Percentiles rank a stretch among this genome's conserved stretches.
Conservation (phyloP, 169 alveolate genomes). For the Cryptosporidium baileyi region DNA sequence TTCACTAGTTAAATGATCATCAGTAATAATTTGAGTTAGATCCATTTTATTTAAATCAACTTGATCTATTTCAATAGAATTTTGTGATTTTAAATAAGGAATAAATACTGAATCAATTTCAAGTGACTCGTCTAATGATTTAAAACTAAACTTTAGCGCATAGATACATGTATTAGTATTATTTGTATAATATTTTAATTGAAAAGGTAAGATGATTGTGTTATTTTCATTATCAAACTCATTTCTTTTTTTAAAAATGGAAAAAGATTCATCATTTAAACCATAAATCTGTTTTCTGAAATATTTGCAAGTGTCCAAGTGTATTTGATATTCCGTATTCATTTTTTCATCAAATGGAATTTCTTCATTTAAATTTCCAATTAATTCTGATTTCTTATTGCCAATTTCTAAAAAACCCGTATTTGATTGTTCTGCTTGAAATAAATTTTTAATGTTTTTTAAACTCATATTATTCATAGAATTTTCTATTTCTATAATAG, state of each 20-base stretch:
- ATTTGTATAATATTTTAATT: not conserved
- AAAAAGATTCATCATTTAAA: slow-evolving; percentile 17
- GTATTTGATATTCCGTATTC: not conserved
- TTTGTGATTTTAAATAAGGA: slow-evolving; percentile 41
- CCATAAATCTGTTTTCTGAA: slow-evolving; percentile 28
- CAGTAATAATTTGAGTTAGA: not conserved
- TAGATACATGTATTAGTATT: not conserved
- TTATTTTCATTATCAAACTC: not conserved
- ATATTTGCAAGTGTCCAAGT: not conserved
- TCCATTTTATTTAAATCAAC: not conserved
- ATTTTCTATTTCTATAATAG: slow-evolving; percentile 2
- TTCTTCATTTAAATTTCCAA: too few relatives aligned
- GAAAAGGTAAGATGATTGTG: slow-evolving; percentile 33
- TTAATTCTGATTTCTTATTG: too few relatives aligned
- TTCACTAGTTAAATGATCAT: not conserved
- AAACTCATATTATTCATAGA: slow-evolving; percentile 11
- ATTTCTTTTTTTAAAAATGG: not conserved
- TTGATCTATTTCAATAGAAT: not conserved
- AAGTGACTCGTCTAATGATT: slow-evolving; percentile 2
- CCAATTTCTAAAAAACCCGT: too few relatives aligned
- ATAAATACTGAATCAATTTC: slow-evolving; percentile 4
- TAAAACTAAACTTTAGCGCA: slow-evolving; percentile 26
- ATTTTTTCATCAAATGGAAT: not conserved
- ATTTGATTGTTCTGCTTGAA: not conserved
- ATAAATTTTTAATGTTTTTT: not conserved